These are phyloP conservation scores for Thalassiosira mediterranea DNA, from an alignment of 352 stramenopile species.

Conservation along the genomic window DNA sequence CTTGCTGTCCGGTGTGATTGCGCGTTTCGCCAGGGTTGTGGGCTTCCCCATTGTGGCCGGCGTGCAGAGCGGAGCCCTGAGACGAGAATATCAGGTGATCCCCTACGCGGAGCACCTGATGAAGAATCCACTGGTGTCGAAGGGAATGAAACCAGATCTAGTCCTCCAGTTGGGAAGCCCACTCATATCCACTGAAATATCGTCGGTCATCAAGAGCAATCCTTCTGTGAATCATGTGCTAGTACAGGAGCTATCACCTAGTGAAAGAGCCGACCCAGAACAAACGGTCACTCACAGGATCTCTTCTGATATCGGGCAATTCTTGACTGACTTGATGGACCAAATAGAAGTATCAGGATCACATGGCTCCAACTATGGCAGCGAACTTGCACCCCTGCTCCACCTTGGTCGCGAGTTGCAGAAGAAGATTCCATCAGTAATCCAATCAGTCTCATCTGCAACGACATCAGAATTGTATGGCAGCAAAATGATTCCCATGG, in stretches of 20 bases:
- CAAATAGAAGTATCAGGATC: slow-evolving; percentile 27
- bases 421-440: slow-evolving; percentile 67
- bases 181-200: slow-evolving; percentile 75
- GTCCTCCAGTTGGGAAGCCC: slow-evolving; percentile 79
- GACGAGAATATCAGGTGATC: slow-evolving; percentile 65
- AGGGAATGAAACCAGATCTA: slow-evolving; percentile 73
- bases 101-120: slow-evolving; percentile 82
- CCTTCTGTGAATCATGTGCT: slow-evolving; percentile 60
- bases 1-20: slow-evolving; percentile 49
- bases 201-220: slow-evolving; percentile 58
- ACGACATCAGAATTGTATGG: slow-evolving; percentile 5
- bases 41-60: slow-evolving; percentile 76
- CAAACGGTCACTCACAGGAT: slow-evolving; percentile 74
- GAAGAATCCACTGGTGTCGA: slow-evolving; percentile 59
- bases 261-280: slow-evolving; percentile 69
- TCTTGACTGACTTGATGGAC: slow-evolving; percentile 51
- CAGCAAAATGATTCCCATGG: too few relatives aligned
- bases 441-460: slow-evolving; percentile 59
- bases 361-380: slow-evolving; percentile 36
- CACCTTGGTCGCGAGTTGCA: slow-evolving; percentile 58
- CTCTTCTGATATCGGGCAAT: slow-evolving; percentile 56
- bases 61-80: slow-evolving; percentile 62
- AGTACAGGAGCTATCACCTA: slow-evolving; percentile 64
- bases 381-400: slow-evolving; percentile 69
- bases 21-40: slow-evolving; percentile 65